A percentile compares a stretch with the other conserved stretches of the same genome.
Conservation (phyloP, 2,329 filamentous ascomycete species). For the Fusarium armeniacum region DNA sequence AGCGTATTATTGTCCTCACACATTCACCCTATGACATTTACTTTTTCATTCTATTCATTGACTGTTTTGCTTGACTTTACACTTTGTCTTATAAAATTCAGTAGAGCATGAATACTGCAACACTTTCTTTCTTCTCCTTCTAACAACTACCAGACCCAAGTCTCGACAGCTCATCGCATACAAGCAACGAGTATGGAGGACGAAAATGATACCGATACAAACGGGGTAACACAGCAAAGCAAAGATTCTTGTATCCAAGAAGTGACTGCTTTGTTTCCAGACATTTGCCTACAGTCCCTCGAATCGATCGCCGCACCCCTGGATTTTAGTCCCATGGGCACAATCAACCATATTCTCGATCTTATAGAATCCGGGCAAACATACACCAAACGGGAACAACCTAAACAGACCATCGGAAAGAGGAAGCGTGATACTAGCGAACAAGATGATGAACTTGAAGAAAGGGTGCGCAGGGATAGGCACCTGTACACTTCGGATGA, state of each 20-base stretch:
- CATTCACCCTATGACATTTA: not conserved
- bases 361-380: constrained; percentile 54
- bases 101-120: not conserved
- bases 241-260: constrained; percentile 32
- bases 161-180: not conserved
- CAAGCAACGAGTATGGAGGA: constrained; percentile 24
- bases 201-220: not conserved
- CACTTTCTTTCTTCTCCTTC: constrained; percentile 1
- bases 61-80: not conserved
- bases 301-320: constrained; percentile 47
- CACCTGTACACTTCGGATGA: constrained; percentile 22
- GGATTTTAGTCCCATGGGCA: constrained; percentile 48
- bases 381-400: constrained; percentile 54
- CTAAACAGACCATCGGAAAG: constrained; percentile 52
- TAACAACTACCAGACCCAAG: constrained; percentile 17
- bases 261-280: constrained; percentile 58
- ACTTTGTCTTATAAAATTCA: too few species aligned
- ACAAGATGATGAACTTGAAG: constrained; percentile 33
- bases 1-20: not conserved
- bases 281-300: constrained; percentile 61
- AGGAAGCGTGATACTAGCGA: constrained; percentile 57
- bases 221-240: not conserved
- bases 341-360: constrained; percentile 59
- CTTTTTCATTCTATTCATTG: not conserved
- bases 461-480: constrained; percentile 33